Base-by-base conservation (phyloP, 805 yeast genomes). In the Dipodascopsis tothii region DNA sequence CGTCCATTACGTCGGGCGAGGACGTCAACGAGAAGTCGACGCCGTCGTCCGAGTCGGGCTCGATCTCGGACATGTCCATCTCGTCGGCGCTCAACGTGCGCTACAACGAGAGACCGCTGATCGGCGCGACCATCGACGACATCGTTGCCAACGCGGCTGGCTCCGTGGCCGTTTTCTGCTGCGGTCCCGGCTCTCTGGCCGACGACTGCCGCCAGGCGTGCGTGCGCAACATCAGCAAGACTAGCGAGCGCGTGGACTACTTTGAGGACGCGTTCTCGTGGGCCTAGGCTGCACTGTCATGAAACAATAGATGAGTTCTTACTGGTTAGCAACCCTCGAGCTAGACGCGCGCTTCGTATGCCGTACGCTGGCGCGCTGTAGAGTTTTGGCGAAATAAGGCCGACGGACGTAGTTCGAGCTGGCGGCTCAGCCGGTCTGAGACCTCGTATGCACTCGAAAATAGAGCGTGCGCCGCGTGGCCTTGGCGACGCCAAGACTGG, bases 251-350 rank as follows among this genome's bases (percentile, higher is more conserved):
- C 4, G 50, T 48, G 9, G 51, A 48, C 19, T 48, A 48, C 38
- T 48, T 48, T 25, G 51, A 48, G 39, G 51, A 48, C 21, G 48
- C 52, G 33, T 48, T 44, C 30, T 35, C 48, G 17, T 46, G 49
- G 52, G 48, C 50, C 32, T 46, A 39, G n/a, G n/a, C n/a, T n/a
- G n/a, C n/a, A n/a, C n/a, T n/a, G n/a, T n/a, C n/a, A n/a, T n/a
- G n/a, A n/a, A n/a, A n/a, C n/a, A n/a, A n/a, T n/a, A n/a, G n/a
- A n/a, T n/a, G n/a, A n/a, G n/a, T n/a, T n/a, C n/a, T n/a, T n/a
- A n/a, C n/a, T n/a, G n/a, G n/a, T n/a, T n/a, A n/a, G n/a, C n/a
- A n/a, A n/a, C n/a, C n/a, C n/a, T n/a, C n/a, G n/a, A n/a, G n/a
- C n/a, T n/a, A n/a, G n/a, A n/a, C n/a, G n/a, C n/a, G n/a, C n/a